Evolutionary conservation across 2,329 filamentous ascomycete species (phyloP), one percentile per base, ranked within the genome.

Genomic region (Neobulgaria alba): DNA sequence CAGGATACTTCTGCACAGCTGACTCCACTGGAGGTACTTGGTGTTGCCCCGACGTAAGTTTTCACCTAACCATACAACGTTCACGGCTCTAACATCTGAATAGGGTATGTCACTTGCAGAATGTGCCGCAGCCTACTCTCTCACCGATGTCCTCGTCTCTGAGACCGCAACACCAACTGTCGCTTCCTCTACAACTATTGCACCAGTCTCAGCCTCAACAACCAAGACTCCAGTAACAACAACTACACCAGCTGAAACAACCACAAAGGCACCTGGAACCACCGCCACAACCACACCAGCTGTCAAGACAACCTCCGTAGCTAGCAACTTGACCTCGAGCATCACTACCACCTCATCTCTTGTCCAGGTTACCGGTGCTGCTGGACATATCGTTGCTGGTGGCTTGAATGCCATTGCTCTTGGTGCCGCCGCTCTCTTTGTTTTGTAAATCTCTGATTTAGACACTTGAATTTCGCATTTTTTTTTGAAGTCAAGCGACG

Each of bases 1-100:
- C 62, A 12, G 75, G 73, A 36, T 82, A 72, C 65, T 81, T 73
- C 66, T 82, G 78, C 64, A 69, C 73, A n/a, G 64, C 69, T 50
- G 69, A 78, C 56, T 57, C 61, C 38, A 53, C 59, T 33, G 59
- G 62, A 39, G 62, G 67, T 42, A 79, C 76, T 23, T 72, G 72
- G 65, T 82, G 77, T 66, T 82, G 77, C 61, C 74, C 75, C 31
- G 61, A 77, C 32, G 66, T 49, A 41, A 16, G 39, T 46, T 17
- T 39, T n/a, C 17, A 9, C 21, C 23, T 12, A 12, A n/a, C 23
- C 7, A 26, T 7, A 26, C 23, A 7, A 7, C 23, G 12, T 26
- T 7, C 12, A 7, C 23, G 7, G 7, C 23, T 32, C n/a, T 36
- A 7, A 33, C 9, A 5, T n/a, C 31, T 23, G 7, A 14, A 1